phyloP scores from a whole-genome alignment of 768 basidiomycete genomes.

The Termitomyces sp. region DNA sequence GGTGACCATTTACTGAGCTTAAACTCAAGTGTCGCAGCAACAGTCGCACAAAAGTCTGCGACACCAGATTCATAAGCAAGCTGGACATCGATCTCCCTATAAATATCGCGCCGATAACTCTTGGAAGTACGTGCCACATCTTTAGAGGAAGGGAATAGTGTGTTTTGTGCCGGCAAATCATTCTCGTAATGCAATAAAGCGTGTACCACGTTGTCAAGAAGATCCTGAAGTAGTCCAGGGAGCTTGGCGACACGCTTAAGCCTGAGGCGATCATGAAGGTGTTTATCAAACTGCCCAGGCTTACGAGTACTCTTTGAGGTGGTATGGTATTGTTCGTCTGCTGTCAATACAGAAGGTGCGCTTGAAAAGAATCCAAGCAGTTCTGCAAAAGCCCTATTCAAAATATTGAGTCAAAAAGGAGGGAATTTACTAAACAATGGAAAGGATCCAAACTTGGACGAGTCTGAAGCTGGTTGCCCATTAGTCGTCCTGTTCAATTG shows the following conservation, averaged over 20 bases:
- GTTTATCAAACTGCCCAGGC: background rate
- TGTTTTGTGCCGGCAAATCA: background rate
- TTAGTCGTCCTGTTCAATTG: background rate
- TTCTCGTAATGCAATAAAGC: background rate
- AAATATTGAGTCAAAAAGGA: background rate
- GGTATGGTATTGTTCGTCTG: background rate
- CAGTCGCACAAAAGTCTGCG: background rate
- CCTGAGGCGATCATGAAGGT: background rate
- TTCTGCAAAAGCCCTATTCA: background rate
- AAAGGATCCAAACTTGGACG: background rate
- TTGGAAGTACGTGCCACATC: background rate
- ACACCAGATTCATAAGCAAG: background rate
- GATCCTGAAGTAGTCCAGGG: background rate
- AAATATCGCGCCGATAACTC: background rate
- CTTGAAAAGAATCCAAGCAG: background rate
- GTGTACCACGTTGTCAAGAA: background rate
- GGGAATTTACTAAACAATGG: background rate
- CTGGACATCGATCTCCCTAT: background rate
- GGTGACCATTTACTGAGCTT: background rate
- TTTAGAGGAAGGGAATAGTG: background rate
- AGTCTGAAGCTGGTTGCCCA: background rate
- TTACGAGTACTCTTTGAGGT: background rate
- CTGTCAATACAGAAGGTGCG: background rate
- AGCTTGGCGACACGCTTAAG: background rate
- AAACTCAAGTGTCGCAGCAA: slow-evolving; percentile 1